Evolutionary conservation across 306 rosid species (phyloP), one percentile per base, ranked within the genome.

Genomic region (Neltuma alba): DNA sequence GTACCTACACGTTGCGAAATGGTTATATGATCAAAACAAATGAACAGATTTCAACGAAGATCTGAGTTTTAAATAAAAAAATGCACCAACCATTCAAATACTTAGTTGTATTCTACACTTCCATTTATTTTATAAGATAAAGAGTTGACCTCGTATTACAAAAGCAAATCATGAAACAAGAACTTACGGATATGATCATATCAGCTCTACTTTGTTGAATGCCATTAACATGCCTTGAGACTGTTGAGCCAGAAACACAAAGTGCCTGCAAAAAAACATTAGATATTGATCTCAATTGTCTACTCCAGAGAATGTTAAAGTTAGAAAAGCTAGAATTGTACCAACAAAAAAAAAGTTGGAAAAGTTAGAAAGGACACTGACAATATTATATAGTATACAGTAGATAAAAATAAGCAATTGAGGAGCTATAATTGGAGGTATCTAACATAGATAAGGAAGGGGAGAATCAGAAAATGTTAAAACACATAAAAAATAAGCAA

Each of bases 111-210:
- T 42, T 68, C 11, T 1, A 21, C n/a, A 23, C 23, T 70, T 78
- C 21, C 27, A 63, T 75, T 69, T 50, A 79, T 71, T 83, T 79
- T 62, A 33, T 38, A 68, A 47, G 20, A 55, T 20, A 33, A 13
- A 71, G 38, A 61, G 65, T 20, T 36, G 31, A 25, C 73, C 73
- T 80, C 23, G 57, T 34, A 6, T 31, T 68, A 77, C 21, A 57
- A 69, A 76, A 44, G 55, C 65, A 45, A 60, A 55, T 63, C 62
- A 81, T 50, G 28, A 60, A 64, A 54, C 7, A 75, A 50, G 37
- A 69, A 84, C 97, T 83, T 85, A 95, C 99, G 63, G 96, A 84
- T 78, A 89, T 86, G 68, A 95, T 92, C 95, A 95, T 86, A 84
- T 81, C 88, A 75, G 96, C 98, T 86, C 89, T 92, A 83, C 85